Percentiles rank a stretch among this genome's conserved stretches.
Conservation (phyloP, 2,329 filamentous ascomycete species). For the Sporothrix protearum region DNA sequence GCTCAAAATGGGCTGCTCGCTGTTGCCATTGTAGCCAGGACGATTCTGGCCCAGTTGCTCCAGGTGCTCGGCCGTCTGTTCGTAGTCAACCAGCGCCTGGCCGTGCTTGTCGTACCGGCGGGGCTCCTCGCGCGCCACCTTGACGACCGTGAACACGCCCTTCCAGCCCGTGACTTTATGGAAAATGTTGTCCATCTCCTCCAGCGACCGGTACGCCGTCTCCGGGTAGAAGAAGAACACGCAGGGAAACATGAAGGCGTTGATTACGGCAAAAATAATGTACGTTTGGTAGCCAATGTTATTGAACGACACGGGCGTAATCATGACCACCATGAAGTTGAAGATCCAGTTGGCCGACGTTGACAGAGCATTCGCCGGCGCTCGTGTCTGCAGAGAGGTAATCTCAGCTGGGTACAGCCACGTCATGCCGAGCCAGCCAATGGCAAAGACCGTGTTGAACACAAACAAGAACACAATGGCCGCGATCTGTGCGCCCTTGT, state of each 20-base stretch:
- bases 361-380: slow-evolving; percentile 55
- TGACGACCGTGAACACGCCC: slow-evolving; percentile 43
- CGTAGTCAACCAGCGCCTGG: slow-evolving; percentile 50
- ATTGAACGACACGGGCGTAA: slow-evolving; percentile 56
- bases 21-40: not conserved
- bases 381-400: slow-evolving; percentile 49
- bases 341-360: slow-evolving; percentile 39
- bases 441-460: slow-evolving; percentile 52
- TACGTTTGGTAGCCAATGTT: slow-evolving; percentile 53
- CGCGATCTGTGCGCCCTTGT: slow-evolving; percentile 35
- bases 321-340: slow-evolving; percentile 60
- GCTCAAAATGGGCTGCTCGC: slow-evolving; percentile 3
- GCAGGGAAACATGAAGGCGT: slow-evolving; percentile 50
- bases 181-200: slow-evolving; percentile 65
- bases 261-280: slow-evolving; percentile 54
- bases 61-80: slow-evolving; percentile 28
- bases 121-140: slow-evolving; percentile 47
- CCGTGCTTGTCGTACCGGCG: slow-evolving; percentile 57
- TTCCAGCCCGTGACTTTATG: slow-evolving; percentile 49
- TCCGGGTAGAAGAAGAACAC: slow-evolving; percentile 54
- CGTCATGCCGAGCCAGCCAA: slow-evolving; percentile 52
- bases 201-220: slow-evolving; percentile 54
- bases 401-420: slow-evolving; percentile 61
- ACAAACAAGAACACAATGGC: slow-evolving; percentile 45
- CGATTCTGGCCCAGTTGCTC: not conserved